Percentiles rank a stretch among this genome's conserved stretches.
phyloP scores from a whole-genome alignment of 2,329 filamentous ascomycete genomes.

The Samsoniella hepiali region DNA sequence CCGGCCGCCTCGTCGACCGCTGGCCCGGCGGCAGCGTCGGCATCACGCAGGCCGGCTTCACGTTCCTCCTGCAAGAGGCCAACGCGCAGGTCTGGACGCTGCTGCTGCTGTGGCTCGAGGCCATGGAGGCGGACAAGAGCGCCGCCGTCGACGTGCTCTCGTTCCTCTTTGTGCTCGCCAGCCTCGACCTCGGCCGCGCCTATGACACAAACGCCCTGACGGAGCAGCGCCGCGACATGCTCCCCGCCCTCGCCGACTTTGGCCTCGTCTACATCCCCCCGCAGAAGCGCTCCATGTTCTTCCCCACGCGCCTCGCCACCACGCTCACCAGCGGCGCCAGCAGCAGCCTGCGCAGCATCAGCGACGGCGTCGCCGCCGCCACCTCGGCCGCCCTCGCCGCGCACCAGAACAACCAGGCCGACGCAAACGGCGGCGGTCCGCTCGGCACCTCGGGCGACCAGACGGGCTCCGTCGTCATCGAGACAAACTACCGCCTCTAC shows the following conservation, averaged over 20 bases:
- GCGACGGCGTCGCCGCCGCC: constrained; percentile 66
- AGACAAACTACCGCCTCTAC: constrained; percentile 97
- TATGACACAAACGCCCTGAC: constrained; percentile 86
- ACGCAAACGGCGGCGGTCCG: constrained; percentile 30
- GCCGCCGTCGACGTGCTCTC: constrained; percentile 87
- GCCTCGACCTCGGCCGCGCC: constrained; percentile 83
- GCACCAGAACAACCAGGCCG: constrained; percentile 37
- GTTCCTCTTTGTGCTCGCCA: constrained; percentile 93
- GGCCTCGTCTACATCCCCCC: constrained; percentile 78
- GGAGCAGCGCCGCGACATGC: constrained; percentile 77
- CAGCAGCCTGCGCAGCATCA: constrained; percentile 65
- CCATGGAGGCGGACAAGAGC: constrained; percentile 57
- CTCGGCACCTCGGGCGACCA: constrained; percentile 39
- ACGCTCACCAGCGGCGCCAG: constrained; percentile 84
- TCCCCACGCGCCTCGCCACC: constrained; percentile 89
- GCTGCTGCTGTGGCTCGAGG: constrained; percentile 87
- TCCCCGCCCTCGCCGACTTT: constrained; percentile 87
- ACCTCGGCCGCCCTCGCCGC: constrained; percentile 41
- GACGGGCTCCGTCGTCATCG: constrained; percentile 87
- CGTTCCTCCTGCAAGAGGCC: constrained; percentile 88
- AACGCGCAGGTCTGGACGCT: constrained; percentile 98
- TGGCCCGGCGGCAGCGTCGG: constrained; percentile 62
- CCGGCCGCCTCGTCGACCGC: constrained; percentile 74
- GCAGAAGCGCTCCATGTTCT: constrained; percentile 62
- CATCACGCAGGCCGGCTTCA: constrained; percentile 92